Conservation (phyloP, 169 alveolate species). For the Neospora caninum region DNA sequence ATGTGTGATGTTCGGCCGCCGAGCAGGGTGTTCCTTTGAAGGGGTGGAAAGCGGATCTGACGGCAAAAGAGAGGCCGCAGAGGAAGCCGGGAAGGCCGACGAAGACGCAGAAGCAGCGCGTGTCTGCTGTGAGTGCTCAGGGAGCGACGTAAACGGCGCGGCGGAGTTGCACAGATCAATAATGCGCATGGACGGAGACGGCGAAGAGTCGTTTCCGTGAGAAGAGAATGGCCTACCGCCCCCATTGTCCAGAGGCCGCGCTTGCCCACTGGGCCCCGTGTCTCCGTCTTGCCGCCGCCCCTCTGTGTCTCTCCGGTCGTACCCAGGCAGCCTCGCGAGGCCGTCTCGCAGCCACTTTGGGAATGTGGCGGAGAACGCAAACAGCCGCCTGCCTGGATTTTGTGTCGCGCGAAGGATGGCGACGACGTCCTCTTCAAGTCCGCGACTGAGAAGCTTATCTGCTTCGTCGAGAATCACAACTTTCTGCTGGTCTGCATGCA, state of each 20-base stretch:
- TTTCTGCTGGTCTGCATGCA: slow-evolving; percentile 81
- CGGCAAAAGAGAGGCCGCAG: no score
- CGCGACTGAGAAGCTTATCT: slow-evolving; percentile 79
- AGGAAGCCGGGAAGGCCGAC: no score
- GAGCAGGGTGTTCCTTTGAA: background rate
- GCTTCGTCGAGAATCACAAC: slow-evolving; percentile 89
- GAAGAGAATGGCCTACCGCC: no score
- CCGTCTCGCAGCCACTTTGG: slow-evolving; percentile 22
- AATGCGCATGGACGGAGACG: background rate
- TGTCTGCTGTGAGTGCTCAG: no score
- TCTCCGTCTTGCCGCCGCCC: background rate
- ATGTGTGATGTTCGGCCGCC: background rate
- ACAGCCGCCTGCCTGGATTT: background rate
- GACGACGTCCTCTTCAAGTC: slow-evolving; percentile 3
- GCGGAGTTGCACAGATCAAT: background rate
- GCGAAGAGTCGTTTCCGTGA: background rate
- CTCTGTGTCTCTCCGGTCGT: background rate
- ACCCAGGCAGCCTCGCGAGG: slow-evolving; percentile 21
- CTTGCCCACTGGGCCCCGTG: background rate
- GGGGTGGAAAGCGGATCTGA: no score
- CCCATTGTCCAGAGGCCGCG: no score
- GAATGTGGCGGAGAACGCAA: slow-evolving; percentile 23
- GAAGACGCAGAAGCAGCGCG: no score
- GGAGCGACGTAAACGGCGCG: no score
- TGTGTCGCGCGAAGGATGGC: slow-evolving; percentile 22